Evolutionary conservation across 108 stramenopile species (phyloP), one percentile per base, ranked within the genome.

Genomic region (Cyclotella cryptica): DNA sequence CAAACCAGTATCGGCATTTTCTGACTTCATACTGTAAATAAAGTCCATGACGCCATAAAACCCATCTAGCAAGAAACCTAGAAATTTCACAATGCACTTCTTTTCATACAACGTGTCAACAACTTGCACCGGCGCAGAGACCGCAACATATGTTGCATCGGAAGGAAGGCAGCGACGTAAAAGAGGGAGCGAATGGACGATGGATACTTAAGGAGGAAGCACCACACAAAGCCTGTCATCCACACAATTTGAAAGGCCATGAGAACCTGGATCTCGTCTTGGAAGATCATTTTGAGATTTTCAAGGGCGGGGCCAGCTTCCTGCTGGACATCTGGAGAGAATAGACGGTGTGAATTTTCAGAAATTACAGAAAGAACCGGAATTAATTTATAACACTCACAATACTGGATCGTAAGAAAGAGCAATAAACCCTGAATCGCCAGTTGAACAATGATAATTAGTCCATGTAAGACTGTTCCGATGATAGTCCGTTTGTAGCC

Each of bases 241-340:
- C 85, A 86, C 8, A 75, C 74, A 22, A 91, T 80, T 59, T 76
- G 80, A 74, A 87, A 87, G 14, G 79, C 85, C 62, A 67, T 62
- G 35, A 90, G 71, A 27, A 84, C 86, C 80, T 90, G 86, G 14
- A 71, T 44, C 66, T 91, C 90, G 66, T 84, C 84, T 24, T 46
- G 26, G 53, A 84, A 87, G 17, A 74, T 68, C 49, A 68, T 14
- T 15, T 35, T 47, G 24, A 71, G 74, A 10, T 44, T 71, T 40
- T 67, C 79, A 24, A 80, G 55, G n/a, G 35, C 26, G 54, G 69
- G 67, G 24, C 72, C 67, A 5, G 80, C 61, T 70, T 81, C 80
- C 45, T 79, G 83, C 28, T 80, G 83, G n/a, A 71, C 78, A 21
- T 83, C 80, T 80, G 42, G 30, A 39, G 19, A 61, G 35, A 39